phyloP scores from a whole-genome alignment of 805 yeast species.

The Teunomyces gatunensis region DNA sequence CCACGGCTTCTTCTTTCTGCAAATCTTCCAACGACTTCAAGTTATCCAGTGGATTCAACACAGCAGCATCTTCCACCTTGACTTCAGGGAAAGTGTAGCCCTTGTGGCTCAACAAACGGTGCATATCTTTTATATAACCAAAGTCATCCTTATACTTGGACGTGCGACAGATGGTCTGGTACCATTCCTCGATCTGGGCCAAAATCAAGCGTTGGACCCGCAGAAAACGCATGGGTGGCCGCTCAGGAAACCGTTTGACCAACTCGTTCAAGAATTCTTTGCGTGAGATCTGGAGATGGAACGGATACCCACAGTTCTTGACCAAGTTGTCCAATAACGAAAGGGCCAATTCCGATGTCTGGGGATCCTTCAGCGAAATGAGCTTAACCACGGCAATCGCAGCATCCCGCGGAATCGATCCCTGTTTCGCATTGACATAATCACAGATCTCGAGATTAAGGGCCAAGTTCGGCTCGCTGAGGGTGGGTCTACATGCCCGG shows the following conservation, averaged over 20 bases:
- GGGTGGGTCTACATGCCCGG: constrained; percentile 83
- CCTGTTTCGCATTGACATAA: constrained; percentile 88
- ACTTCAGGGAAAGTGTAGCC: constrained; percentile 94
- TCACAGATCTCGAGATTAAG: constrained; percentile 92
- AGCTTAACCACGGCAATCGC: constrained; percentile 80
- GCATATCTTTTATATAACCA: constrained; percentile 94
- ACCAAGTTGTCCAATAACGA: constrained; percentile 85
- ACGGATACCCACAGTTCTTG: constrained; percentile 96
- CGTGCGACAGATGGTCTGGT: constrained; percentile 87
- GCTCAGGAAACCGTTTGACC: constrained; percentile 90
- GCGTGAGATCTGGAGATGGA: constrained; percentile 90
- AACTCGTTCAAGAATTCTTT: constrained; percentile 92
- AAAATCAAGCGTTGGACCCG: constrained; percentile 80
- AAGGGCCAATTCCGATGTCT: constrained; percentile 79
- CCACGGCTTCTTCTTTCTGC: constrained; percentile 87
- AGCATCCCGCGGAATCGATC: constrained; percentile 87
- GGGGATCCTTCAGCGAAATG: constrained; percentile 79
- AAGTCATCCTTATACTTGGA: constrained; percentile 88
- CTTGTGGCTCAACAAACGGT: constrained; percentile 79
- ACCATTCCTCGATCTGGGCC: constrained; percentile 96
- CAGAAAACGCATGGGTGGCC: constrained; percentile 84
- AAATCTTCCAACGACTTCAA: constrained; percentile 86
- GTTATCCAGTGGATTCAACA: constrained; percentile 83
- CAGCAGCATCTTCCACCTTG: constrained; percentile 87
- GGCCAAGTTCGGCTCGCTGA: constrained; percentile 83